These are phyloP conservation scores for Boletus fagicola DNA, from an alignment of 768 basidiomycete species.

Conservation along the genomic window DNA sequence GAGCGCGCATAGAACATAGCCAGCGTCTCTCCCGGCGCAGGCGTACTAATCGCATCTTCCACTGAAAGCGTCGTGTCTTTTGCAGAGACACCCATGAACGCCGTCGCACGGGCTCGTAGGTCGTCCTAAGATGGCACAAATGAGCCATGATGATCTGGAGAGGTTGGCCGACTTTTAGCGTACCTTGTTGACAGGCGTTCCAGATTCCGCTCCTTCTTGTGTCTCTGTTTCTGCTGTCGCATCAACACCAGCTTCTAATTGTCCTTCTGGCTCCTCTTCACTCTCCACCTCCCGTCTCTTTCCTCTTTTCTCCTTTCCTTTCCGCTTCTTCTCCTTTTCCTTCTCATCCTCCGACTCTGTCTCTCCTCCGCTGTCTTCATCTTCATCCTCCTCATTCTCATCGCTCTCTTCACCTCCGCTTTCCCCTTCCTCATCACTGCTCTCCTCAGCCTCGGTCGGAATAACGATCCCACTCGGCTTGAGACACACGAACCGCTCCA, in stretches of 20 bases:
- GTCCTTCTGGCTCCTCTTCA: constrained; percentile 26
- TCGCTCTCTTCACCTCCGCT: constrained; percentile 58
- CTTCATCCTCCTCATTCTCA: constrained; percentile 48
- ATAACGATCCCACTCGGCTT: constrained; percentile 64
- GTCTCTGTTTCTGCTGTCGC: not conserved
- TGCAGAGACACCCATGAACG: constrained; percentile 64
- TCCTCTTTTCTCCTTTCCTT: constrained; percentile 8
- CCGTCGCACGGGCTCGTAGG: constrained; percentile 43
- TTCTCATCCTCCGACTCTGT: constrained; percentile 13
- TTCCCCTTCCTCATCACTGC: constrained; percentile 60
- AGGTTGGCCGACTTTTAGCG: not conserved
- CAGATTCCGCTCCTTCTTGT: constrained; percentile 18
- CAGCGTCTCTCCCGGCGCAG: constrained; percentile 80
- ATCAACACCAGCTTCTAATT: not conserved
- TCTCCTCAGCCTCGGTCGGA: constrained; percentile 57
- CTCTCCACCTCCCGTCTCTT: constrained; percentile 27
- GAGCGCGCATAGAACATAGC: constrained; percentile 82
- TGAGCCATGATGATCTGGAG: not conserved
- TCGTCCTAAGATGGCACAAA: constrained; percentile 27
- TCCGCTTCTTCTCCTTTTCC: not conserved
- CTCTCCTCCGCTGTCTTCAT: constrained; percentile 22
- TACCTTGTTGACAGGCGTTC: constrained; percentile 10
- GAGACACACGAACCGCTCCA: constrained; percentile 75
- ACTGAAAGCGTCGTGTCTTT: constrained; percentile 51
- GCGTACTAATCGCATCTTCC: constrained; percentile 76